Conservation (phyloP, 345 rosid species). For the Toxicodendron radicans region DNA sequence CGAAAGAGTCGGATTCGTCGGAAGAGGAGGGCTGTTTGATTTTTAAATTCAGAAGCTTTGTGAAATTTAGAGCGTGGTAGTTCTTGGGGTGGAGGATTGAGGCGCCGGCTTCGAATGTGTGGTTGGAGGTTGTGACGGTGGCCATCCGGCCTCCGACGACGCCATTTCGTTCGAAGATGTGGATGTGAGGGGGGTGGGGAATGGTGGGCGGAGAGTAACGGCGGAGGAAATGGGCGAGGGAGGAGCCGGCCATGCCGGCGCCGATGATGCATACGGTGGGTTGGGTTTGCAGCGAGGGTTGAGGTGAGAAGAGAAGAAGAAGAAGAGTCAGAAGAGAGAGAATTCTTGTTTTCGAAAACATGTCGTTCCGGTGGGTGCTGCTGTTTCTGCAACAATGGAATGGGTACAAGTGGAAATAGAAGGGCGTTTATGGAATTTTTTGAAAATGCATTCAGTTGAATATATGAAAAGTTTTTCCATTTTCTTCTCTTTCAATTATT, state of each 20-base stretch:
- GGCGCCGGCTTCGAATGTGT: slow-evolving; percentile 87
- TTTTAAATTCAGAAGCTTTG: slow-evolving; percentile 45
- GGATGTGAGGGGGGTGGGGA: slow-evolving; percentile 30
- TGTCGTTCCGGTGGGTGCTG: neutral
- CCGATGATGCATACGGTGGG: slow-evolving; percentile 78
- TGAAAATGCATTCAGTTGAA: no score
- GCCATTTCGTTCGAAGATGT: slow-evolving; percentile 62
- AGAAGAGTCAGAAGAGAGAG: neutral
- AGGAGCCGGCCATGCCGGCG: slow-evolving; percentile 88
- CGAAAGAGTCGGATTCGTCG: slow-evolving; percentile 52
- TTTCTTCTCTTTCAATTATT: no score
- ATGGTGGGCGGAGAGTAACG: slow-evolving; percentile 38
- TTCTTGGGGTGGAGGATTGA: slow-evolving; percentile 92
- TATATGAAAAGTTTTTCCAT: no score
- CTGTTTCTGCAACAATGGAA: no score
- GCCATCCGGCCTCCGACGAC: slow-evolving; percentile 95
- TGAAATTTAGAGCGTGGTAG: slow-evolving; percentile 66
- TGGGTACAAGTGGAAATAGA: no score
- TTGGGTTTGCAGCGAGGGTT: slow-evolving; percentile 18
- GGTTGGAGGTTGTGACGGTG: slow-evolving; percentile 51
- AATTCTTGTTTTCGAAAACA: neutral
- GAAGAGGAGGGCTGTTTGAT: slow-evolving; percentile 45
- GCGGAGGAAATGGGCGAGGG: slow-evolving; percentile 86
- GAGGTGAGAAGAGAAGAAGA: slow-evolving; percentile 25
- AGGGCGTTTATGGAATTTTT: no score